These are phyloP conservation scores for Postia placenta DNA, from an alignment of 768 basidiomycete genomes.

Conservation along the genomic window DNA sequence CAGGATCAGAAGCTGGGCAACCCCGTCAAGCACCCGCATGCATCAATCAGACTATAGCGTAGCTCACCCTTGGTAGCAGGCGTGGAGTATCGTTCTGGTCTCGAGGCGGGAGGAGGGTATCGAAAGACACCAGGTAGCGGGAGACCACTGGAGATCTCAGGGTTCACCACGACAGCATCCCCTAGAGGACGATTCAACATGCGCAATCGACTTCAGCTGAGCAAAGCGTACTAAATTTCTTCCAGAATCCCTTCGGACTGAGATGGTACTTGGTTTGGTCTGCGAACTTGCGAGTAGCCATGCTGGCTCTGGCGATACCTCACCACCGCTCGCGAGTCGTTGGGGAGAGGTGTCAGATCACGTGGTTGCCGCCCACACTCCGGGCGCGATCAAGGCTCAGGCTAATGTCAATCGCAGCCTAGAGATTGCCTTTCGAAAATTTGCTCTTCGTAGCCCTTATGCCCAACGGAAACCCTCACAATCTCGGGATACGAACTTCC, in stretches of 20 bases:
- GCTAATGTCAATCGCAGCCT: no score
- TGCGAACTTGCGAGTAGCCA: constrained; percentile 75
- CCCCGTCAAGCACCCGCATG: constrained; percentile 18
- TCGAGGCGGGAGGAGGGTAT: constrained; percentile 83
- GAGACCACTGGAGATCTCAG: constrained; percentile 86
- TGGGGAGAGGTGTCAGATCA: neutral
- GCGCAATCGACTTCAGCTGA: neutral
- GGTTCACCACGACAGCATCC: constrained; percentile 78
- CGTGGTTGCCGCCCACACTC: neutral
- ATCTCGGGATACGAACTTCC: no score
- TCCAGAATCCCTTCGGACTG: constrained; percentile 89
- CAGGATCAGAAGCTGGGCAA: constrained; percentile 70
- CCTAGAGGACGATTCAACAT: constrained; percentile 38
- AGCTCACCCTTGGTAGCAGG: constrained; percentile 80
- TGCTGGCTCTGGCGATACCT: constrained; percentile 21
- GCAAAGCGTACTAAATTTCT: constrained; percentile 77
- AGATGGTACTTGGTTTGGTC: constrained; percentile 90
- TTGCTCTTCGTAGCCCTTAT: no score
- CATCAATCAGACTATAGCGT: neutral
- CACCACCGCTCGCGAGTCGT: neutral
- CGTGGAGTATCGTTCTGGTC: constrained; percentile 80
- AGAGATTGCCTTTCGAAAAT: no score
- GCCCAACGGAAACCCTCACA: no score
- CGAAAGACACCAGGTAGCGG: constrained; percentile 69
- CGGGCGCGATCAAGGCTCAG: no score